A percentile compares a stretch with the other conserved stretches of the same genome.
phyloP scores from a whole-genome alignment of 176 grass and related monocot genomes.

The Ampelocalamus luodianensis region DNA sequence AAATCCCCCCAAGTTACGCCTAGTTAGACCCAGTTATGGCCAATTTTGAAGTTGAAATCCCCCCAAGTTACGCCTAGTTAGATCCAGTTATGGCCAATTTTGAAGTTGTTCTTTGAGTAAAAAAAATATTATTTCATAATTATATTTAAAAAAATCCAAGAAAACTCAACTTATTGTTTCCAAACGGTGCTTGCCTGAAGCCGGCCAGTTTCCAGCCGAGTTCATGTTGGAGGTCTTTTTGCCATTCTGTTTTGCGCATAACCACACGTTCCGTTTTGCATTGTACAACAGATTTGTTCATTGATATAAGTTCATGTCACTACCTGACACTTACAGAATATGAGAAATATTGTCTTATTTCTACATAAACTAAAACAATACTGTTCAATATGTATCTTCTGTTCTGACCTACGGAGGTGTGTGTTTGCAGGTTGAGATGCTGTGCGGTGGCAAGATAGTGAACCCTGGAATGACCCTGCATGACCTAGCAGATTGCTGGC shows the following conservation, averaged over 20 bases:
- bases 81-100: neutral
- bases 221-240: neutral
- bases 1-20: neutral
- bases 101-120: conserved; percentile 1
- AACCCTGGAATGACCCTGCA: conserved; percentile 42
- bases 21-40: neutral
- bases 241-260: conserved; percentile 12
- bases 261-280: neutral
- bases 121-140: conserved; percentile 10
- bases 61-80: neutral
- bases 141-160: neutral
- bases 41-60: conserved; percentile 1
- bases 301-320: conserved; percentile 19
- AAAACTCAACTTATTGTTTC: neutral
- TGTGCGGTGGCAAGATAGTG: conserved; percentile 43
- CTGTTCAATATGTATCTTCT: neutral
- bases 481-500: conserved; percentile 44
- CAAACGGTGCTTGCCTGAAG: neutral
- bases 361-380: neutral
- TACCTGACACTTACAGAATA: neutral
- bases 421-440: conserved; percentile 54
- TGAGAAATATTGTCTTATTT: neutral
- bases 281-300: neutral
- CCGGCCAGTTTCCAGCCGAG: neutral
- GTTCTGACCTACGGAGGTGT: conserved; percentile 19